Percentiles rank a stretch among this genome's conserved stretches.
Conservation (phyloP, 73 alveolate species). For the Tetrahymena borealis region DNA sequence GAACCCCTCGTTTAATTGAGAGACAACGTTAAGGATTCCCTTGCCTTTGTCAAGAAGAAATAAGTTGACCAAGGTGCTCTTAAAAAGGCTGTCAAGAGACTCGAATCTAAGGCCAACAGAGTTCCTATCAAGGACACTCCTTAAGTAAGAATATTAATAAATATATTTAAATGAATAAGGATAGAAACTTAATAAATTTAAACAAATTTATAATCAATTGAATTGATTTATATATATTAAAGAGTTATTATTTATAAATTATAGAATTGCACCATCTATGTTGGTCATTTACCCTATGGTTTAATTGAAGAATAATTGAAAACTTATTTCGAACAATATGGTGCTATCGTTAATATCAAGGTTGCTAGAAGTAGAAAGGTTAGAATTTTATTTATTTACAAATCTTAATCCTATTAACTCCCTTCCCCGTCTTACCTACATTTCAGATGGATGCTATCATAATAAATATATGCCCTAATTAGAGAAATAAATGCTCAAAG, state of each 20-base stretch:
- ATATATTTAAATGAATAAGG: too few species aligned
- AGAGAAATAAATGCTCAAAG: too few species aligned
- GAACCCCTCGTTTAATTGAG: neutral
- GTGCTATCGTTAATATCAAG: conserved; percentile 70
- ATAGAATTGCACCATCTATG: conserved; percentile 55
- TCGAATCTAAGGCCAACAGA: neutral
- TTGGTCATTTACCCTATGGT: conserved; percentile 96
- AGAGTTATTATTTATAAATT: neutral
- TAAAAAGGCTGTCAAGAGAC: neutral
- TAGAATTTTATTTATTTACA: neutral
- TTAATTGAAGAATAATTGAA: conserved; percentile 80
- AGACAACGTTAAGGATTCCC: neutral
- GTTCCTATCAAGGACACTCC: neutral
- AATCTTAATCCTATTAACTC: too few species aligned
- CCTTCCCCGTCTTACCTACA: too few species aligned
- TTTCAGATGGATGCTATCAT: too few species aligned
- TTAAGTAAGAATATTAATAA: neutral
- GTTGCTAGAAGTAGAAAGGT: conserved; percentile 69
- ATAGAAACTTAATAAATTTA: too few species aligned
- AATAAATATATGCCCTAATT: too few species aligned
- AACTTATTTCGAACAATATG: conserved; percentile 89
- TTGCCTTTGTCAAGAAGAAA: neutral
- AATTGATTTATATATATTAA: neutral
- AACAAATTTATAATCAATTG: too few species aligned
- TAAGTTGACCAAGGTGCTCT: neutral